A percentile compares a stretch with the other conserved stretches of the same genome.
Conservation (phyloP, 306 rosid species). For the Canavalia gladiata region DNA sequence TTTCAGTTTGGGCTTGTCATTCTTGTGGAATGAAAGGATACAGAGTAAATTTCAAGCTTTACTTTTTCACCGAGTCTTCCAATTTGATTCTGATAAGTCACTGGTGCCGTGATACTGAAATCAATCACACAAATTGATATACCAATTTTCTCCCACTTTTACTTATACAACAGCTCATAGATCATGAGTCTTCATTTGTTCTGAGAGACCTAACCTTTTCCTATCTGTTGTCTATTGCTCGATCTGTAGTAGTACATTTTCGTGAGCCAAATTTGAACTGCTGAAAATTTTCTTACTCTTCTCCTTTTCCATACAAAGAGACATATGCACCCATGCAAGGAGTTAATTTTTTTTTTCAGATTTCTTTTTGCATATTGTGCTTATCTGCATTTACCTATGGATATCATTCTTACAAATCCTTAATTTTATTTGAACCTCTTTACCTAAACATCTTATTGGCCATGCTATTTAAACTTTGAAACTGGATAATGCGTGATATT, state of each 20-base stretch:
- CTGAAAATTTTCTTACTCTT: background rate
- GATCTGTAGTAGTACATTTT: slow-evolving; percentile 12
- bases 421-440: slow-evolving; percentile 25
- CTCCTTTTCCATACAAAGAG: background rate
- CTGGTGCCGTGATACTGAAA: slow-evolving; percentile 8
- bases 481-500: slow-evolving; percentile 14
- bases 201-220: background rate
- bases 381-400: slow-evolving; percentile 13
- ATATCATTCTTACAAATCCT: slow-evolving; percentile 16
- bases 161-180: background rate
- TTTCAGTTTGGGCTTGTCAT: background rate
- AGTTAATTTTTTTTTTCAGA: background rate
- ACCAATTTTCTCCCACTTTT: background rate
- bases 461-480: slow-evolving; percentile 29
- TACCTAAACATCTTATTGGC: slow-evolving; percentile 13
- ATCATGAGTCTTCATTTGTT: background rate
- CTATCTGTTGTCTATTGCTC: background rate
- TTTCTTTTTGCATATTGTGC: background rate
- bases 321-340: background rate
- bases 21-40: slow-evolving; percentile 11
- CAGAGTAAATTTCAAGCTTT: background rate
- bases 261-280: slow-evolving; percentile 1
- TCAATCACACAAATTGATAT: background rate
- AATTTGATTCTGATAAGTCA: background rate
- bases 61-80: background rate